Evolutionary conservation across 805 yeast genomes (phyloP).

Genomic region (Metschnikowia cubensis): DNA sequence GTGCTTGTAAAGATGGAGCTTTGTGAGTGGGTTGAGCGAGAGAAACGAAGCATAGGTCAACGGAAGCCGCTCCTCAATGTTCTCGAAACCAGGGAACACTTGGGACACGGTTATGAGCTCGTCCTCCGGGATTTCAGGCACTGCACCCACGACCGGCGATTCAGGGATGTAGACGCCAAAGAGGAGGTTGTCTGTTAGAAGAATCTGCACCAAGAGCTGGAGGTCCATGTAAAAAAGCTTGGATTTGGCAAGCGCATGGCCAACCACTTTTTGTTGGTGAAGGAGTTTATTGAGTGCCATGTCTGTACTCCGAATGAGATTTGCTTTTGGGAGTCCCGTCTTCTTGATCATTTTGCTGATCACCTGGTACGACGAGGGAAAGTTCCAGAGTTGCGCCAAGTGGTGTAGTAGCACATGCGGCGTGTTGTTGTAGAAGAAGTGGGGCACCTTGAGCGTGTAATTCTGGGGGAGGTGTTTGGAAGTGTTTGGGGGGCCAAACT

Average conservation of each 20-base stretch:
- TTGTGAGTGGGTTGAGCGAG: conserved; percentile 30
- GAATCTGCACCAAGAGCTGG: conserved; percentile 18
- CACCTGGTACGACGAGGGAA: conserved; percentile 41
- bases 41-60: conserved; percentile 34
- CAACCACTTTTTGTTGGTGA: conserved; percentile 18
- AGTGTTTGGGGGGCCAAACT: conserved; percentile 6
- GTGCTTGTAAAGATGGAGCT: conserved; percentile 35
- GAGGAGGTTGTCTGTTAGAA: conserved; percentile 16
- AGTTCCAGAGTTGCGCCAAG: conserved; percentile 34
- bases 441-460: conserved; percentile 10
- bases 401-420: conserved; percentile 28
- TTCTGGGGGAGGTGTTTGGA: conserved; percentile 4
- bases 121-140: conserved; percentile 13
- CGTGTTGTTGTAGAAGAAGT: conserved; percentile 6
- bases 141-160: neutral
- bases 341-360: conserved; percentile 25
- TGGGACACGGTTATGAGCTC: conserved; percentile 35
- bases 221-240: conserved; percentile 27
- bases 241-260: conserved; percentile 15
- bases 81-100: conserved; percentile 40
- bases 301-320: conserved; percentile 17
- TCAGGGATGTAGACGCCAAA: conserved; percentile 9
- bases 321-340: conserved; percentile 14
- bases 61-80: conserved; percentile 25
- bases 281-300: conserved; percentile 23